Base-by-base conservation (phyloP, 352 stramenopile genomes). In the Phytophthora litchii region DNA sequence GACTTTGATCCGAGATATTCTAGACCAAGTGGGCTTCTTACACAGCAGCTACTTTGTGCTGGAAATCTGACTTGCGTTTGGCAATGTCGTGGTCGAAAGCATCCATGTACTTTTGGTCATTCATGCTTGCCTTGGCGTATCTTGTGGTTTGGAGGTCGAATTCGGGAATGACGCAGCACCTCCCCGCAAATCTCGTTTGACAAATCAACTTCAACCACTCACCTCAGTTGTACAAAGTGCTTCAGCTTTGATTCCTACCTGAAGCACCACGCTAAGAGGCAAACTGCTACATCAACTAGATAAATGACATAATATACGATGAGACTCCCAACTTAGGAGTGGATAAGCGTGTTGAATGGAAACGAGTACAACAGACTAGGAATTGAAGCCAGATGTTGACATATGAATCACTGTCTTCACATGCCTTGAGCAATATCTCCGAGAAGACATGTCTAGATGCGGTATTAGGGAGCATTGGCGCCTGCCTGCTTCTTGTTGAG, bases 41-140 rank as follows among this genome's bases (percentile, higher is more conserved):
- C 79, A 89, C 41, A 23, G 61, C 35, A 12, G 61, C 54, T 11
- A 81, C 44, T 72, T 89, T 89, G 61, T 49, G 50, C 31, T 44
- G n/a, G 48, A 87, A 84, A 54, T 89, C 72, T 16, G 48, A 55
- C 37, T 71, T 75, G 44, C 79, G 76, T 46, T 74, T 66, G 25
- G 43, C 23, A 19, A 70, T 21, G 50, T 89, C 75, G 29, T 86
- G 74, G 57, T 67, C 50, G 21, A 83, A 83, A 20, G 74, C 65
- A 17, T 83, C 74, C 41, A 83, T 72, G 42, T 89, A 89, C 41
- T 83, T 80, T 27, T 74, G 71, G n/a, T 67, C 51, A 61, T 86
- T 76, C 78, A 88, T 86, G 37, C n/a, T 62, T 35, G 27, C 21
- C n/a, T 7, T 17, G 21, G 21, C n/a, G n/a, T 46, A 20, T 27